A percentile compares a stretch with the other conserved stretches of the same genome.
These are phyloP conservation scores for Neckera pumila DNA, from an alignment of 225 moss, liverwort and hornwort species.

Conservation along the genomic window DNA sequence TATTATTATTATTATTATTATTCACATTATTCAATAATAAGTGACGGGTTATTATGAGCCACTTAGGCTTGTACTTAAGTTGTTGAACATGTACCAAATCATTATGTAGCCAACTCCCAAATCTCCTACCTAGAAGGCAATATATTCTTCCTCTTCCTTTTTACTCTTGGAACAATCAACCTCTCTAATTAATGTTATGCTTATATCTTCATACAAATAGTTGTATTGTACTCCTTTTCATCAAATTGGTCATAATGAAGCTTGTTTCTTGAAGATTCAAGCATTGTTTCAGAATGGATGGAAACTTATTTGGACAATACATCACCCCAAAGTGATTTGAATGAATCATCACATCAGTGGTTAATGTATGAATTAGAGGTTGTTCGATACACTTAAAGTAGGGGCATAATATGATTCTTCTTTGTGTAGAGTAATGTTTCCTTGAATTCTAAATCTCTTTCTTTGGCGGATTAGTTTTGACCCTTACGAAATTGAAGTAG, in stretches of 20 bases:
- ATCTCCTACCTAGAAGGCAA: background rate
- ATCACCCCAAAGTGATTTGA: background rate
- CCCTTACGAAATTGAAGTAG: background rate
- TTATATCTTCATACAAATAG: background rate
- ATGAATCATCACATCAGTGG: background rate
- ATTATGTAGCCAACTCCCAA: background rate
- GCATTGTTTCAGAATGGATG: background rate
- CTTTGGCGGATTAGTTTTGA: background rate
- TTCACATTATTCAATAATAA: background rate
- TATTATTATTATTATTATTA: background rate
- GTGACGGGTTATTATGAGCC: background rate
- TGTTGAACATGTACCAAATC: background rate
- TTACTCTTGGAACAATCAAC: background rate
- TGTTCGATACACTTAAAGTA: background rate
- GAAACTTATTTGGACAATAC: background rate
- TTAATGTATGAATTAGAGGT: background rate
- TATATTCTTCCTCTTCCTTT: background rate
- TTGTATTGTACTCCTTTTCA: no score
- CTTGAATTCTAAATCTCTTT: background rate
- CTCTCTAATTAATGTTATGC: background rate
- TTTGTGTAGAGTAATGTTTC: background rate
- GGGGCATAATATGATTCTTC: background rate
- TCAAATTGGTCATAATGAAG: background rate
- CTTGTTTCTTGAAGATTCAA: background rate
- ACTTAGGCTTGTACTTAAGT: background rate